phyloP scores from a whole-genome alignment of 805 yeast species.

The Ascoidea rubescens region DNA sequence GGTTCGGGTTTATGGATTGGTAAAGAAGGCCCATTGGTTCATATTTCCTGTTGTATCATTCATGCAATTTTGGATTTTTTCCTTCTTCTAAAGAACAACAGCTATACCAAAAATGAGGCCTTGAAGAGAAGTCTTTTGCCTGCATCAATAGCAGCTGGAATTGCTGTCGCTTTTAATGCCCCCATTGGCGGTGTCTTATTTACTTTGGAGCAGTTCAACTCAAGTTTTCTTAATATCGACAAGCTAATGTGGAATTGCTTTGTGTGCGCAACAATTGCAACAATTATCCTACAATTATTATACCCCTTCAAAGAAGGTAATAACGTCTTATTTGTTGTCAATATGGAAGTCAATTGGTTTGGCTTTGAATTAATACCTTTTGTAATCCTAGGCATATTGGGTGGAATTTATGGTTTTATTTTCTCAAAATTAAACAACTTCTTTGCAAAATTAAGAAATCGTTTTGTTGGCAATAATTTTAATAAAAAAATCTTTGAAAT shows the following conservation, averaged over 20 bases:
- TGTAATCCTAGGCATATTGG: conserved; percentile 50
- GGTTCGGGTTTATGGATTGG: conserved; percentile 78
- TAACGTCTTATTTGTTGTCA: conserved; percentile 52
- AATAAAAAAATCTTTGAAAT: conserved; percentile 31
- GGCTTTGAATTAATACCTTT: conserved; percentile 61
- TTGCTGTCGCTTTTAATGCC: conserved; percentile 72
- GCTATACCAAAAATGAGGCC: conserved; percentile 33
- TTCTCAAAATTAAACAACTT: conserved; percentile 34
- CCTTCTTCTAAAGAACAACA: conserved; percentile 15
- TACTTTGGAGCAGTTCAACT: conserved; percentile 47
- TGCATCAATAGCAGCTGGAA: conserved; percentile 76
- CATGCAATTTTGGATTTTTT: conserved; percentile 21
- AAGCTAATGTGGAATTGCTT: conserved; percentile 74
- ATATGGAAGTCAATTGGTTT: conserved; percentile 61
- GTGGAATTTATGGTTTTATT: conserved; percentile 51
- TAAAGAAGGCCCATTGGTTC: conserved; percentile 78
- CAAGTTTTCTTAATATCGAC: conserved; percentile 47
- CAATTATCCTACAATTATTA: conserved; percentile 38
- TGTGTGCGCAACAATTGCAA: conserved; percentile 64
- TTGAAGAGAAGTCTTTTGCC: conserved; percentile 48
- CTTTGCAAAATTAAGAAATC: conserved; percentile 23
- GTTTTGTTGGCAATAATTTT: conserved; percentile 14
- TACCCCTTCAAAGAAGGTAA: conserved; percentile 36
- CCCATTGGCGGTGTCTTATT: conserved; percentile 84
- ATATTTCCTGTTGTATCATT: conserved; percentile 54